Conservation (phyloP, 441 rosid genomes). For the Gossypium gossypioides region DNA sequence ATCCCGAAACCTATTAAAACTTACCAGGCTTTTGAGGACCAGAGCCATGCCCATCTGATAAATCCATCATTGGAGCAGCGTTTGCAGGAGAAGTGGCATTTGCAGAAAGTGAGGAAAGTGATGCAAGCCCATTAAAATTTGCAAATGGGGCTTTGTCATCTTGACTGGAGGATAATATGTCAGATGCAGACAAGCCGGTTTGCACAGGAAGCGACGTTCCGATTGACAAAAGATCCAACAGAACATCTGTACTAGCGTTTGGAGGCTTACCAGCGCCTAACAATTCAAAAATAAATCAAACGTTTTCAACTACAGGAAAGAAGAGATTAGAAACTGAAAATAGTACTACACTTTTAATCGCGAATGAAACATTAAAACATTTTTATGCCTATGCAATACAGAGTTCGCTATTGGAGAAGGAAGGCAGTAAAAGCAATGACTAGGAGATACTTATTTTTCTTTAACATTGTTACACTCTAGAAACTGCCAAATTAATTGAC, state of each 20-base stretch:
- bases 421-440: not conserved
- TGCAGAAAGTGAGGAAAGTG: constrained; percentile 30
- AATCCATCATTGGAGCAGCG: constrained; percentile 59
- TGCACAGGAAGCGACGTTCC: constrained; percentile 55
- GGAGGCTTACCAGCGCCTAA: constrained; percentile 54
- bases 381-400: not conserved
- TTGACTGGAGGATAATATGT: constrained; percentile 45
- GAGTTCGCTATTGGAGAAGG: not conserved
- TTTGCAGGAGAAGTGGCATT: constrained; percentile 33
- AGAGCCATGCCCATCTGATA: constrained; percentile 70
- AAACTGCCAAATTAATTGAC: not conserved
- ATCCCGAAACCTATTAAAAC: not conserved
- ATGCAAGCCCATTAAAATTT: constrained; percentile 41
- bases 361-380: not conserved
- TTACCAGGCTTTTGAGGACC: constrained; percentile 57
- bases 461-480: not conserved
- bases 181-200: constrained; percentile 40
- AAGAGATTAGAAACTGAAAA: not conserved
- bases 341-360: not conserved
- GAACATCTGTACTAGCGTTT: constrained; percentile 65
- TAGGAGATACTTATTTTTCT: not conserved
- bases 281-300: constrained; percentile 11
- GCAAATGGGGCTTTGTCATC: constrained; percentile 28
- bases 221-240: constrained; percentile 77
- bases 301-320: not conserved